Base-by-base conservation (phyloP, 495 filamentous ascomycete species). In the Neurospora africana region DNA sequence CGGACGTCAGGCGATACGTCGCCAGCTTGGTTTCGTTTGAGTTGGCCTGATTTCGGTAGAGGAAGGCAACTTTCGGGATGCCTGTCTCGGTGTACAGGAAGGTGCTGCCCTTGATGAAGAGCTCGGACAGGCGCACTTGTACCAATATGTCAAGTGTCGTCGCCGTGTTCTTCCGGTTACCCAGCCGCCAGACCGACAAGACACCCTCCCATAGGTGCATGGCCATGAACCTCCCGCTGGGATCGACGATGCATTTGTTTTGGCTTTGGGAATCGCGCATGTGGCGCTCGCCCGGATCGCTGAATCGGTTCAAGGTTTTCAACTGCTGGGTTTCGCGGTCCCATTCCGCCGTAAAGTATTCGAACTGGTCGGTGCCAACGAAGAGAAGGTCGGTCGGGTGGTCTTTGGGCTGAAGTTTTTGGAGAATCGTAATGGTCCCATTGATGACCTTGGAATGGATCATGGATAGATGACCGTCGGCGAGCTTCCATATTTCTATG, bases 311-410 rank as follows among this genome's bases (percentile, higher is more conserved):
- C 44, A 91, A 84, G 19, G 93, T 96, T 37, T 87, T 86, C 2
- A 97, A 81, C 72, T 86, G 83, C 30, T 83, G 82, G n/a, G 79
- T 85, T 10, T 86, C 76, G 15, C 84, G 72, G 80, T 97, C 90
- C 95, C 95, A 99, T 1, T 85, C 88, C 19, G 97, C 81, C 7
- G 93, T 95, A 78, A 97, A 97, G 81, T 97, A 98, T 72, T 91
- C 89, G 76, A 90, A 92, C 70, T 92, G 89, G 77, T 97, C 91
- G 13, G 95, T 98, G 39, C 92, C 95, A 73, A 99, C 86, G 78
- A 99, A 97, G 75, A 99, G 88, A 75, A 98, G 89, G 74, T 98
- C 94, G 10, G 90, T 94, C 6, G 83, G 77, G 21, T 92, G 87
- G 75, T 91, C 86, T 23, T 87, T 86, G 15, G 94, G 95, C 1